phyloP scores from a whole-genome alignment of 768 basidiomycete species.

The Termitomyces sp. region DNA sequence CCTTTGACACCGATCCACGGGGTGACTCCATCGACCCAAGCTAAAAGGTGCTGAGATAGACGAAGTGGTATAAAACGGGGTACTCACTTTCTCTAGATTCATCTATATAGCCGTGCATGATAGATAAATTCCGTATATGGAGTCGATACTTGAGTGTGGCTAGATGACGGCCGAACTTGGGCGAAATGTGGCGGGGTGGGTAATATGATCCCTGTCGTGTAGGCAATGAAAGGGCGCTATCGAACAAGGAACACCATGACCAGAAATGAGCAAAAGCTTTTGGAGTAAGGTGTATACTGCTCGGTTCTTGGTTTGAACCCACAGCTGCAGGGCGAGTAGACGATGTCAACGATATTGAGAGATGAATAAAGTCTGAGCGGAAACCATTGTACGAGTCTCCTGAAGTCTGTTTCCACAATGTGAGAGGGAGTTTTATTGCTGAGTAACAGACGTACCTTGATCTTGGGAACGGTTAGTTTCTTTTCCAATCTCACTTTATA shows the following conservation, averaged over 20 bases:
- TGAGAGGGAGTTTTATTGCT: neutral
- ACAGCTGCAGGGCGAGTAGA: slow-evolving; percentile 35
- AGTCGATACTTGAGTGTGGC: slow-evolving; percentile 92
- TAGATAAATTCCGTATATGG: slow-evolving; percentile 68
- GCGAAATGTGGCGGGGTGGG: slow-evolving; percentile 65
- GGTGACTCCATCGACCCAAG: slow-evolving; percentile 77
- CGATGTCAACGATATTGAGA: slow-evolving; percentile 81
- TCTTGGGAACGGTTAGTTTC: slow-evolving; percentile 35
- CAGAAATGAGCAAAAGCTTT: slow-evolving; percentile 86
- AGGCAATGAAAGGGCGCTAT: slow-evolving; percentile 72
- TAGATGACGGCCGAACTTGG: slow-evolving; percentile 84
- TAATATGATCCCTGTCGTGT: slow-evolving; percentile 87
- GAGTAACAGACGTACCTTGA: slow-evolving; percentile 45
- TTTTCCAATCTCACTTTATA: slow-evolving; percentile 63
- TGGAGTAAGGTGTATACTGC: slow-evolving; percentile 82
- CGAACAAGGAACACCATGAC: slow-evolving; percentile 89
- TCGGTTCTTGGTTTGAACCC: slow-evolving; percentile 33
- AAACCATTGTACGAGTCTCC: slow-evolving; percentile 84
- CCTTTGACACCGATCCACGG: slow-evolving; percentile 86
- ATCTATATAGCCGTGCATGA: slow-evolving; percentile 86
- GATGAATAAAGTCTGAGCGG: slow-evolving; percentile 91
- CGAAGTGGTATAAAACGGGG: neutral
- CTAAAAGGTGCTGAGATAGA: slow-evolving; percentile 24
- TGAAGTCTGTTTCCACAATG: slow-evolving; percentile 26
- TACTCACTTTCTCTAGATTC: slow-evolving; percentile 60